These are phyloP conservation scores for Ogataea nonfermentans DNA, from an alignment of 805 yeast species.

Conservation along the genomic window DNA sequence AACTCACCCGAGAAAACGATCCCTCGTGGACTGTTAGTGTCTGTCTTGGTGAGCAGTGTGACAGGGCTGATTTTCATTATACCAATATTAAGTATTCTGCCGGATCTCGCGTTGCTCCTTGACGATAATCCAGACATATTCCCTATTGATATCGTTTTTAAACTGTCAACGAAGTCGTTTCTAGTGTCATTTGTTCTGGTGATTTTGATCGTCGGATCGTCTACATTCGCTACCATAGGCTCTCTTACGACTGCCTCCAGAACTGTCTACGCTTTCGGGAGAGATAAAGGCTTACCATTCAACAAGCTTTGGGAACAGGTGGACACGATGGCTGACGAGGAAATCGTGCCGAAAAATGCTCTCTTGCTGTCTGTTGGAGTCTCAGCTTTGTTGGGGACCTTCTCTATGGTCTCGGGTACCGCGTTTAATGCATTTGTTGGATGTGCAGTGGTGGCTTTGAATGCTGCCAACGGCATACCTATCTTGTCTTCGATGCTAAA, in stretches of 20 bases:
- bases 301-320: slow-evolving; percentile 65
- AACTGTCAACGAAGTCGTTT: slow-evolving; percentile 64
- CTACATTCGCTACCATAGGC: slow-evolving; percentile 74
- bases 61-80: slow-evolving; percentile 71
- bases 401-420: slow-evolving; percentile 66
- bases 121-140: slow-evolving; percentile 65
- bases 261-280: slow-evolving; percentile 76
- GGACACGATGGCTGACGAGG: slow-evolving; percentile 49
- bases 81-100: slow-evolving; percentile 70
- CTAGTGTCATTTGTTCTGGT: slow-evolving; percentile 68
- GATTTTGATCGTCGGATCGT: slow-evolving; percentile 63
- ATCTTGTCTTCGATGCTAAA: slow-evolving; percentile 60
- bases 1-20: slow-evolving; percentile 69
- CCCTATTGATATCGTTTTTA: slow-evolving; percentile 78
- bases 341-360: slow-evolving; percentile 69
- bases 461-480: slow-evolving; percentile 77
- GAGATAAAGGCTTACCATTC: slow-evolving; percentile 78
- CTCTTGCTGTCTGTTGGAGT: slow-evolving; percentile 61
- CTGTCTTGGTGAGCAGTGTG: slow-evolving; percentile 62
- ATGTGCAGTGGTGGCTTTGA: slow-evolving; percentile 71
- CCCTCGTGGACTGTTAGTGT: slow-evolving; percentile 67
- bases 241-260: slow-evolving; percentile 79
- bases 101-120: slow-evolving; percentile 55
- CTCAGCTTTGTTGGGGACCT: slow-evolving; percentile 56
- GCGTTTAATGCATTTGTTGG: slow-evolving; percentile 86